A percentile compares a stretch with the other conserved stretches of the same genome.
These are phyloP conservation scores for Cercis canadensis DNA, from an alignment of 306 rosid genomes.

Conservation along the genomic window DNA sequence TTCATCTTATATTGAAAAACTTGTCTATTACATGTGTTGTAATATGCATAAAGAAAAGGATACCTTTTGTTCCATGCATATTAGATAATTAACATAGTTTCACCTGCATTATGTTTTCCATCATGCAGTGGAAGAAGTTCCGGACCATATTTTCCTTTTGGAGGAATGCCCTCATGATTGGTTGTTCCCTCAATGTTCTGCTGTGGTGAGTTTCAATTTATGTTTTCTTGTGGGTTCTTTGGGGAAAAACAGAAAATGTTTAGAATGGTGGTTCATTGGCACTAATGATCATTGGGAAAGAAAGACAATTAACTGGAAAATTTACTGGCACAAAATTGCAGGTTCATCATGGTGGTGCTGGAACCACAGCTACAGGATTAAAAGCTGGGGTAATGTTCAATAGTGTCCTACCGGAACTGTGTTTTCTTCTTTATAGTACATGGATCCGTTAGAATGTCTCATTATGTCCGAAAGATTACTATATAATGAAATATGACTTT, in stretches of 20 bases:
- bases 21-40: slow-evolving; percentile 4
- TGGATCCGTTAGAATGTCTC: slow-evolving; percentile 16
- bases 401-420: slow-evolving; percentile 9
- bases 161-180: slow-evolving; percentile 98
- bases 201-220: slow-evolving; percentile 71
- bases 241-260: too few species aligned
- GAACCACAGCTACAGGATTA: slow-evolving; percentile 94
- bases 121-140: slow-evolving; percentile 71
- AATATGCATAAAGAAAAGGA: slow-evolving; percentile 2
- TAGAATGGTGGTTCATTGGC: too few species aligned
- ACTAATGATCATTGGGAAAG: background rate
- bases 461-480: slow-evolving; percentile 1
- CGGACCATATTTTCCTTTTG: slow-evolving; percentile 72
- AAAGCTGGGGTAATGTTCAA: slow-evolving; percentile 84
- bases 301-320: slow-evolving; percentile 25
- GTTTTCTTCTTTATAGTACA: slow-evolving; percentile 19
- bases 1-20: background rate
- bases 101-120: slow-evolving; percentile 27
- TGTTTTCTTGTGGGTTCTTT: too few species aligned
- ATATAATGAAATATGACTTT: background rate
- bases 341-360: slow-evolving; percentile 99
- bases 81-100: slow-evolving; percentile 24
- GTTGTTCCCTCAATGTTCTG: slow-evolving; percentile 95
- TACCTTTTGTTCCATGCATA: slow-evolving; percentile 23
- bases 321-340: slow-evolving; percentile 46